Percentiles rank a stretch among this genome's conserved stretches.
Evolutionary conservation across 129 eudicot genomes (phyloP).

Genomic region (Sambucus nigra): DNA sequence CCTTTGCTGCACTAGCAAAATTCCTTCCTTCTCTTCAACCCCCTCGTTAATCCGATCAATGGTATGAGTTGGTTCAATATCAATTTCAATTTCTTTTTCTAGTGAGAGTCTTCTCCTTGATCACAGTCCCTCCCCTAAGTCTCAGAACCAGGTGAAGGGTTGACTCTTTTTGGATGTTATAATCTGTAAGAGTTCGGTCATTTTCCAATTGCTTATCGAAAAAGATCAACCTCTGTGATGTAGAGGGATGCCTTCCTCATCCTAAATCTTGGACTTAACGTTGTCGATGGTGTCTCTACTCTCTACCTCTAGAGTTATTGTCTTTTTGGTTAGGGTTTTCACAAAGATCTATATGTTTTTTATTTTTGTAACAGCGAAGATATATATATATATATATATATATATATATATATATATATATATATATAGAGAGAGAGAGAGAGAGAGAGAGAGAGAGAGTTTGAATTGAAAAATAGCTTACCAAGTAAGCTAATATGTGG

Average conservation of each 20-base stretch:
- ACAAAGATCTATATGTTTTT: too few relatives aligned
- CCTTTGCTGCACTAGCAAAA: constrained; percentile 93
- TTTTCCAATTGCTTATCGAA: constrained; percentile 91
- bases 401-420: too few relatives aligned
- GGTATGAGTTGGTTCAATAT: constrained; percentile 83
- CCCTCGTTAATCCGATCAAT: constrained; percentile 86
- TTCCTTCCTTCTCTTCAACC: constrained; percentile 96
- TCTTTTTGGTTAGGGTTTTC: too few relatives aligned
- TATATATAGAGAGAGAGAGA: too few relatives aligned
- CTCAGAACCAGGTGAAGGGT: constrained; percentile 86
- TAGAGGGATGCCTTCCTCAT: constrained; percentile 82
- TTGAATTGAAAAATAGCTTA: too few relatives aligned
- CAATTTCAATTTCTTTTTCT: constrained; percentile 94
- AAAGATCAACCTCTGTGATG: constrained; percentile 88
- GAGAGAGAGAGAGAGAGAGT: too few relatives aligned
- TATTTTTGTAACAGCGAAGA: too few relatives aligned
- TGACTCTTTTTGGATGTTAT: constrained; percentile 91
- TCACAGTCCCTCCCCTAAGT: constrained; percentile 92
- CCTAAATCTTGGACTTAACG: too few relatives aligned
- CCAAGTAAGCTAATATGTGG: too few relatives aligned
- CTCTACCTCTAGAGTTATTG: too few relatives aligned
- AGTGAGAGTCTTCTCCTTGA: constrained; percentile 87
- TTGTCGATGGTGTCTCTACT: too few relatives aligned
- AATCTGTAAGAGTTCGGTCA: constrained; percentile 85
- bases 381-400: too few relatives aligned